Conservation (phyloP, 352 stramenopile genomes). For the Pythium rhizo-oryzae region DNA sequence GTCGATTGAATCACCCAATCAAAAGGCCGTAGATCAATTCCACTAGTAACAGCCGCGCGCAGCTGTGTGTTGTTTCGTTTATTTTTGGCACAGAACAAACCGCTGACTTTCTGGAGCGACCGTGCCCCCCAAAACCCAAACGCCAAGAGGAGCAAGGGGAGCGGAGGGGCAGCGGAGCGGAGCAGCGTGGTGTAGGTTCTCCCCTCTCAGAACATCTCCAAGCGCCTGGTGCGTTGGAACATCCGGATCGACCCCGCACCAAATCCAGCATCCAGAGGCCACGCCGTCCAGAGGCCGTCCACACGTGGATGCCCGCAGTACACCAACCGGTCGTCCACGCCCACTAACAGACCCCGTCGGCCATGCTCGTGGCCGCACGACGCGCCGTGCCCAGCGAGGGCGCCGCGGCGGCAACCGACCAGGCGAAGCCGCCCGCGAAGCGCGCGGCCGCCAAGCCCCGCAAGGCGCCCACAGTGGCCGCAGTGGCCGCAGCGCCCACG, state of each 20-base stretch:
- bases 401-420: not conserved
- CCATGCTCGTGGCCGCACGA: constrained; percentile 2
- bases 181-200: too few relatives aligned
- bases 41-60: not conserved
- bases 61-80: not conserved
- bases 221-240: too few relatives aligned
- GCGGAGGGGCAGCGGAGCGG: too few relatives aligned
- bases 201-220: too few relatives aligned
- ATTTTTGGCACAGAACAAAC: not conserved
- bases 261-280: too few relatives aligned
- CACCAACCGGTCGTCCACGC: not conserved
- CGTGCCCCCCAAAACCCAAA: too few relatives aligned
- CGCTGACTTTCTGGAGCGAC: too few relatives aligned
- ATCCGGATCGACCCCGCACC: too few relatives aligned
- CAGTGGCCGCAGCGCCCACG: not conserved
- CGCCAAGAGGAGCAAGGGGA: too few relatives aligned
- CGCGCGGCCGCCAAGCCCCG: constrained; percentile 1
- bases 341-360: not conserved
- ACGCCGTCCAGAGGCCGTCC: not conserved
- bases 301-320: not conserved
- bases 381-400: not conserved
- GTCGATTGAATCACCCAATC: not conserved
- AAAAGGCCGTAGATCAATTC: not conserved
- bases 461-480: not conserved
- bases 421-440: not conserved